Percentiles rank a stretch among this genome's conserved stretches.
These are phyloP conservation scores for Fusarium floridanum DNA, from an alignment of 2,329 filamentous ascomycete species.

Conservation along the genomic window DNA sequence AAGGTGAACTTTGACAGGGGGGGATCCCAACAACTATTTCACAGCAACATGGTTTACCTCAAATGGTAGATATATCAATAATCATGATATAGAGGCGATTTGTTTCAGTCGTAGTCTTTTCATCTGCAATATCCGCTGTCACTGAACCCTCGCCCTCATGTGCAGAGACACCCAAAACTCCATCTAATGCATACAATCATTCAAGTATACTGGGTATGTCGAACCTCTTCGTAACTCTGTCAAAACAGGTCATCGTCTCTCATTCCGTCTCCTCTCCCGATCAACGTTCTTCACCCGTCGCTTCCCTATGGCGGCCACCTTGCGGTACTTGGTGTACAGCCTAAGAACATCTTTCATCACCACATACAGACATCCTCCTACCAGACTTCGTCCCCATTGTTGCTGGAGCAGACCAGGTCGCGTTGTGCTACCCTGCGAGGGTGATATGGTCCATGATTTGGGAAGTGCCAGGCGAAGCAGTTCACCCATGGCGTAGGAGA, in stretches of 20 bases:
- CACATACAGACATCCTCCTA: slow-evolving; percentile 90
- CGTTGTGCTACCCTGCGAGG: slow-evolving; percentile 41
- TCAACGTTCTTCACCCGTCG: slow-evolving; percentile 67
- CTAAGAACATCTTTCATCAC: slow-evolving; percentile 78
- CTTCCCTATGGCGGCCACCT: slow-evolving; percentile 67
- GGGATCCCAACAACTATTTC: not conserved
- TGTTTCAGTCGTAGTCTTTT: slow-evolving; percentile 13
- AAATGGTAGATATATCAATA: not conserved
- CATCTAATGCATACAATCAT: slow-evolving; percentile 34
- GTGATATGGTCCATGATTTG: slow-evolving; percentile 70
- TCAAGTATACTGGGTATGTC: slow-evolving; percentile 19
- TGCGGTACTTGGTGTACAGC: slow-evolving; percentile 74
- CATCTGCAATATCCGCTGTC: slow-evolving; percentile 1
- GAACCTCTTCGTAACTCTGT: not conserved
- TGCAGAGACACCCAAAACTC: slow-evolving; percentile 32
- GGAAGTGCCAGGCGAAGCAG: slow-evolving; percentile 78
- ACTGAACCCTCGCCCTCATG: slow-evolving; percentile 5
- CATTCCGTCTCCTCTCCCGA: slow-evolving; percentile 54
- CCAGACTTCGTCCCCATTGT: slow-evolving; percentile 88
- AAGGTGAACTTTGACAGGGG: not conserved
- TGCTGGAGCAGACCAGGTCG: slow-evolving; percentile 80
- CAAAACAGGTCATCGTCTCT: slow-evolving; percentile 44
- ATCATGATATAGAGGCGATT: slow-evolving; percentile 6
- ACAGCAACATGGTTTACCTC: too few relatives aligned
- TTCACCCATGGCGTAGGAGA: slow-evolving; percentile 84